A percentile compares a stretch with the other conserved stretches of the same genome.
Evolutionary conservation across 805 yeast species (phyloP).

Genomic region (Candida peoriensis): DNA sequence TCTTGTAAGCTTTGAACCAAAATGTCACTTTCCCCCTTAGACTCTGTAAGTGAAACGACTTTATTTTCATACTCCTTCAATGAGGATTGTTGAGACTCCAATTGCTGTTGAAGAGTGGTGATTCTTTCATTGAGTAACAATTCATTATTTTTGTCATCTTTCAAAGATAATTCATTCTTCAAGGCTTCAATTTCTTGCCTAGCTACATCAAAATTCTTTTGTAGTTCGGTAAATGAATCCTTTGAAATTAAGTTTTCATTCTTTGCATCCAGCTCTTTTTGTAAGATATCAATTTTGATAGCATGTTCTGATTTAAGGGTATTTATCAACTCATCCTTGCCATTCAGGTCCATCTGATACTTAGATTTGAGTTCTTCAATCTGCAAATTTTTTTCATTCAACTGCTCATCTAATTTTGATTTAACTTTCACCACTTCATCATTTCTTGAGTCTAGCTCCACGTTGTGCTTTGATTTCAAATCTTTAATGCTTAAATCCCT

Average conservation of each 20-base stretch:
- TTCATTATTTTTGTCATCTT: background rate
- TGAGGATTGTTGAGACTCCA: background rate
- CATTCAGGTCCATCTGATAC: background rate
- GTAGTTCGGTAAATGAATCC: too few relatives aligned
- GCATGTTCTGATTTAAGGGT: constrained; percentile 4
- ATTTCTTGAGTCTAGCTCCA: too few relatives aligned
- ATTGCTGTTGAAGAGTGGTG: background rate
- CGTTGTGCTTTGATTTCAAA: background rate
- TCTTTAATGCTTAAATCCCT: constrained; percentile 1
- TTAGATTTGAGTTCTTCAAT: constrained; percentile 11
- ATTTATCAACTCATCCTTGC: constrained; percentile 5
- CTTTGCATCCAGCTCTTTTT: background rate
- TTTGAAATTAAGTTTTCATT: too few relatives aligned
- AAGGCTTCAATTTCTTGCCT: background rate
- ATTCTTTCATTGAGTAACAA: constrained; percentile 2
- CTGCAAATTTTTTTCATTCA: background rate
- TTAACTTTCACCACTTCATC: background rate
- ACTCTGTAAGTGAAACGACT: too few relatives aligned
- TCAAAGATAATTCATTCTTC: background rate
- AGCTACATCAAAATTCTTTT: too few relatives aligned
- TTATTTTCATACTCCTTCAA: background rate
- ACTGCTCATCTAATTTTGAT: background rate
- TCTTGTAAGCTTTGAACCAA: too few relatives aligned
- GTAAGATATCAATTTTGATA: background rate
- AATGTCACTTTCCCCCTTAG: too few relatives aligned